Evolutionary conservation across 139 green algal species (phyloP).

Genomic region (Coelastrella sp.): DNA sequence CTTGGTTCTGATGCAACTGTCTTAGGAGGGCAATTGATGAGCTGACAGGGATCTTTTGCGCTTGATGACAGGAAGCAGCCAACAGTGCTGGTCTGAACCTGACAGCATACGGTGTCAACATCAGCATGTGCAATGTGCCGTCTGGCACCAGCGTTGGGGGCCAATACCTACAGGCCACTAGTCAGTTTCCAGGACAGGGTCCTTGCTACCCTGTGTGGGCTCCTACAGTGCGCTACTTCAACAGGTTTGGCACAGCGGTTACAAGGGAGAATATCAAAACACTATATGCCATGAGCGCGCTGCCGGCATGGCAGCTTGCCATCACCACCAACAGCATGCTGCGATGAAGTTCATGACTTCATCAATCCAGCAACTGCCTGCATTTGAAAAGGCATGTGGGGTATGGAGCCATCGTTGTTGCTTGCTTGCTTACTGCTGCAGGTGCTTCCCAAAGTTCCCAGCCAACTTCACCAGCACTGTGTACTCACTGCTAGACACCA

Average conservation of each 20-base stretch:
- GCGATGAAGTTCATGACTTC: background rate
- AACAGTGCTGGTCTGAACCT: conserved; percentile 26
- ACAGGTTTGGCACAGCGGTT: conserved; percentile 57
- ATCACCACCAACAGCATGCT: background rate
- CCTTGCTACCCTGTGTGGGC: conserved; percentile 79
- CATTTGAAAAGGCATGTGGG: background rate
- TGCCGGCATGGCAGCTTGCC: background rate
- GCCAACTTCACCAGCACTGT: conserved; percentile 44
- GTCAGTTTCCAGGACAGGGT: conserved; percentile 70
- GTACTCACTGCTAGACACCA: conserved; percentile 38
- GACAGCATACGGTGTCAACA: conserved; percentile 2
- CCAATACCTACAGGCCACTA: conserved; percentile 66
- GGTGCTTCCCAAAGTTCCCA: conserved; percentile 70
- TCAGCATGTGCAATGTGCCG: conserved; percentile 26
- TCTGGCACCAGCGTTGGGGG: conserved; percentile 45
- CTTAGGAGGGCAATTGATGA: no score
- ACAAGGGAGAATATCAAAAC: no score
- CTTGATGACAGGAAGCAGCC: background rate
- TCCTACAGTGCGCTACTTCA: conserved; percentile 66
- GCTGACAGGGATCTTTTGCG: background rate
- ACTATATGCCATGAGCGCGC: background rate
- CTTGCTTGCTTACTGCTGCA: conserved; percentile 32
- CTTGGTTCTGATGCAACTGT: no score
- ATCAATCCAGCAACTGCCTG: background rate
- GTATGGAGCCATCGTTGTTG: background rate